phyloP scores from a whole-genome alignment of 305 asterid species.

The Caryopteris hybrid region DNA sequence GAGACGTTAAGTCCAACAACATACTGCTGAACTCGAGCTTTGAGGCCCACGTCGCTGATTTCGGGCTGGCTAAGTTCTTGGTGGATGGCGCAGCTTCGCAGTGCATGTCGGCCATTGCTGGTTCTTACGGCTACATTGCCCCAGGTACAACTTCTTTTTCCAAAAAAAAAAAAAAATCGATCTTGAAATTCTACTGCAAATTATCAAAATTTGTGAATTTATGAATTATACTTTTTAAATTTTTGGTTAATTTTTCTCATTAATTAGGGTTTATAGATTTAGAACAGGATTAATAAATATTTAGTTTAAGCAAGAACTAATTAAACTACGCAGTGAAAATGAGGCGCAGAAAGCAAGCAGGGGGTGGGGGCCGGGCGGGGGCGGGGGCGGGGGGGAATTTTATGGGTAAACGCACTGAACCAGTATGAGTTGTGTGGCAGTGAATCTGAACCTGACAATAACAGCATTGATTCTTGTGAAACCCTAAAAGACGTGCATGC shows the following conservation, averaged over 20 bases:
- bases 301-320: too few species aligned
- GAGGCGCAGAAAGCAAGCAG: slow-evolving; percentile 10
- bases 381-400: slow-evolving; percentile 26
- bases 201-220: too few species aligned
- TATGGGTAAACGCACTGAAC: slow-evolving; percentile 33
- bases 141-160: slow-evolving; percentile 59
- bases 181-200: too few species aligned
- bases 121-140: slow-evolving; percentile 97
- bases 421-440: slow-evolving; percentile 10
- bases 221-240: too few species aligned
- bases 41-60: slow-evolving; percentile 97
- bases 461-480: slow-evolving; percentile 26
- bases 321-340: too few species aligned
- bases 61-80: slow-evolving; percentile 88
- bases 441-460: slow-evolving; percentile 12
- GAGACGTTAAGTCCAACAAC: slow-evolving; percentile 95
- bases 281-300: too few species aligned
- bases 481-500: slow-evolving; percentile 15
- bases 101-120: slow-evolving; percentile 96
- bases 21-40: slow-evolving; percentile 66
- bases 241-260: too few species aligned
- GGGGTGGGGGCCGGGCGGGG: not conserved
- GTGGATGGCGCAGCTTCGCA: slow-evolving; percentile 81
- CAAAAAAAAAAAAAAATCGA: too few species aligned
- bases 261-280: too few species aligned